Base-by-base conservation (phyloP, 2,329 filamentous ascomycete genomes). In the Botrytis paeoniae region DNA sequence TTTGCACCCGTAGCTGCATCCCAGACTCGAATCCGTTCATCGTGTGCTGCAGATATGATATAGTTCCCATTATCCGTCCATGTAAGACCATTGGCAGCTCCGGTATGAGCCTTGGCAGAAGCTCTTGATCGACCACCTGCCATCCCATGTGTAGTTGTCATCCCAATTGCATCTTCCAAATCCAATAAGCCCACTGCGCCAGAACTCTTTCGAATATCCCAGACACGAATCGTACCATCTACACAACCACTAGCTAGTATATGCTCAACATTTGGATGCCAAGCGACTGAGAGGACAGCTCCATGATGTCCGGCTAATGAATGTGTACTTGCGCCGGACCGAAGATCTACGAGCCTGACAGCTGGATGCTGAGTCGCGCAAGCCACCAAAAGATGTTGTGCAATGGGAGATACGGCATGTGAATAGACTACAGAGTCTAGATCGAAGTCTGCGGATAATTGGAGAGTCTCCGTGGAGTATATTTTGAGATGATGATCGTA, bases 1-100 rank as follows among this genome's bases (percentile, higher is more conserved):
- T 98, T 98, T 29, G 92, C 92, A 3, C 94, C 94, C 0, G 89
- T 93, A 0, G 86, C 86, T 2, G 92, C 89, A 80, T 97, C 88
- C 95, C 95, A 98, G 1, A 98, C 93, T 7, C 95, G 89, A 75
- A 98, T 91, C 14, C 92, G 89, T 66, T 93, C 87, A 80, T 98
- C 96, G 73, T 97, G 92, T 0, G 94, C 95, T 2, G 93, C 88
- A 0, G 92, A 94, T 20, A 98, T 86, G 29, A 98, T 85, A 80
- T 92, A 91, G 22, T 85, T 85, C 0, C 94, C 94, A 79, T 94
- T 91, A 74, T 93, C 90, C 0, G 92, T 95, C 94, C 94, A 98
- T 0, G 90, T 86, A 12, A 98, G 84, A 1, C 93, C 93, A 75
- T 97, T 98, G 2, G 97, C 94, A 1, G 93, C 89, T 4, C 93